phyloP scores from a whole-genome alignment of 176 grass and related monocot genomes.

The Oryza longistaminata region DNA sequence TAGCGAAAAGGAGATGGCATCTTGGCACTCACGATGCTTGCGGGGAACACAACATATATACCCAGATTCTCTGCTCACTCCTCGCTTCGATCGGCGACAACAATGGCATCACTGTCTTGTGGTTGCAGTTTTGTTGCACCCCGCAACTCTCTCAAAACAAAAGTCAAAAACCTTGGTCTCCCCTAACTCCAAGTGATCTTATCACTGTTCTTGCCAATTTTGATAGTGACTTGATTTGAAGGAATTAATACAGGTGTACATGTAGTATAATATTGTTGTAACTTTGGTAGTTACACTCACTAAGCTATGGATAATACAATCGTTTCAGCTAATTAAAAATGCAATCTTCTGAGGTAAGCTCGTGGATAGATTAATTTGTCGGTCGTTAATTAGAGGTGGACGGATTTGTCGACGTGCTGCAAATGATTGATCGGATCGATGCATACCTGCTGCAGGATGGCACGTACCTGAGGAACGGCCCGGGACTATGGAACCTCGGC shows the following conservation, averaged over 20 bases:
- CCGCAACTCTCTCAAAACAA: neutral
- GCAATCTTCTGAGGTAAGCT: neutral
- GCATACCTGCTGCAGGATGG: constrained; percentile 59
- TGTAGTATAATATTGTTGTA: constrained; percentile 29
- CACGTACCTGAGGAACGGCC: constrained; percentile 94
- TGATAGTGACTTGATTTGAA: constrained; percentile 24
- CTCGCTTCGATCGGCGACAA: constrained; percentile 16
- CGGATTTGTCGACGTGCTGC: constrained; percentile 4
- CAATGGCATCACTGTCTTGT: constrained; percentile 37
- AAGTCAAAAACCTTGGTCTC: constrained; percentile 23
- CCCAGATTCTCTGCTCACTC: constrained; percentile 39
- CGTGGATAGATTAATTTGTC: neutral
- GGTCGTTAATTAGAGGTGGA: neutral
- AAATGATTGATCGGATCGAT: neutral
- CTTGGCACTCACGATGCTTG: constrained; percentile 41
- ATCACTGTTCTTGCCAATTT: constrained; percentile 29
- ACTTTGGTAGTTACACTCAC: neutral
- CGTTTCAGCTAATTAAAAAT: constrained; percentile 9
- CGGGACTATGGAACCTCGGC: constrained; percentile 88
- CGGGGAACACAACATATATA: constrained; percentile 46
- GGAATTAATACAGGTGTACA: neutral
- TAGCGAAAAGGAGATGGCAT: constrained; percentile 44
- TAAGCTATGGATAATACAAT: constrained; percentile 6
- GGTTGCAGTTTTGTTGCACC: constrained; percentile 14
- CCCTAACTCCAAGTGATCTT: constrained; percentile 15